Conservation (phyloP, 2,329 filamentous ascomycete genomes). For the Colletotrichum costaricense region DNA sequence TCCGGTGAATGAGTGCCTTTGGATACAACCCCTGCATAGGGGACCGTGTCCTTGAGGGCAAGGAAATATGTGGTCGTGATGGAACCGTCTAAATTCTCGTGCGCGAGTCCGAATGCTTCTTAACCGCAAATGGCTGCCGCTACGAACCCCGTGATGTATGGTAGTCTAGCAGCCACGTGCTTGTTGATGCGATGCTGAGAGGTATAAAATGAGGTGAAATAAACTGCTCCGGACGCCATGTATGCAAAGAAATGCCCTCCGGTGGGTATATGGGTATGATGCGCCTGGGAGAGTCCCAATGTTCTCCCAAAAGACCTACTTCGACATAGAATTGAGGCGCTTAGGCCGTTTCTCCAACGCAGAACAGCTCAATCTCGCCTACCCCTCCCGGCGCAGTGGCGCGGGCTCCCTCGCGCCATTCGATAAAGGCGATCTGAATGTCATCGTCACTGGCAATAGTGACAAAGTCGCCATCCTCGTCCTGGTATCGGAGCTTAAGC, state of each 20-base stretch:
- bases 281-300: slow-evolving; percentile 32
- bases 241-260: slow-evolving; percentile 37
- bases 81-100: slow-evolving; percentile 31
- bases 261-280: slow-evolving; percentile 37
- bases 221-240: slow-evolving; percentile 36
- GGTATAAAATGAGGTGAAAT: slow-evolving; percentile 33
- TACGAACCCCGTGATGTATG: background rate
- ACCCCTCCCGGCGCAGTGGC: slow-evolving; percentile 74
- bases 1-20: slow-evolving; percentile 1
- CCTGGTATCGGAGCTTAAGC: slow-evolving; percentile 88
- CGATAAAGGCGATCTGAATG: slow-evolving; percentile 93
- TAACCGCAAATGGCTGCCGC: slow-evolving; percentile 24
- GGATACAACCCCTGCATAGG: background rate
- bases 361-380: slow-evolving; percentile 91
- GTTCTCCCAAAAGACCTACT: slow-evolving; percentile 23
- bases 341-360: slow-evolving; percentile 63
- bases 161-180: slow-evolving; percentile 18
- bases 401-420: slow-evolving; percentile 81
- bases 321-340: slow-evolving; percentile 35
- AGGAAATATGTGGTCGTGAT: slow-evolving; percentile 26
- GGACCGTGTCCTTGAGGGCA: background rate
- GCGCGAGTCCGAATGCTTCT: slow-evolving; percentile 29
- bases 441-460: slow-evolving; percentile 96
- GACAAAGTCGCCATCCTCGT: slow-evolving; percentile 93
- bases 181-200: slow-evolving; percentile 32